Conservation (phyloP, 2,329 filamentous ascomycete species). For the Nemania diffusa region DNA sequence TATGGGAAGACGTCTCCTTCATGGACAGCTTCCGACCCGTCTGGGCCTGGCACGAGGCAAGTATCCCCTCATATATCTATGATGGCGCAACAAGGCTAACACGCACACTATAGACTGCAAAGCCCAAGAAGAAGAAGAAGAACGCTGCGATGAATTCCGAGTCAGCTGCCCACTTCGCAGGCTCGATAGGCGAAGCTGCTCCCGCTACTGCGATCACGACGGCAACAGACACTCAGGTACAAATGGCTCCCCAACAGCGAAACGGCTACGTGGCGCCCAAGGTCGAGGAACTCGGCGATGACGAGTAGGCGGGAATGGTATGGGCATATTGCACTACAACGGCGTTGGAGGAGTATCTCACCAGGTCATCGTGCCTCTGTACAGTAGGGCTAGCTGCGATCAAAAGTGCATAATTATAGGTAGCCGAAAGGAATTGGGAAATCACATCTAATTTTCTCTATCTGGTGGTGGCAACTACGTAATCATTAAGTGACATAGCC, state of each 20-base stretch:
- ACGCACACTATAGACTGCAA: conserved; percentile 42
- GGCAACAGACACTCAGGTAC: conserved; percentile 65
- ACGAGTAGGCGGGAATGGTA: conserved; percentile 53
- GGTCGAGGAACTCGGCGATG: conserved; percentile 63
- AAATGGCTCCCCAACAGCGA: conserved; percentile 53
- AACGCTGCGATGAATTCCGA: conserved; percentile 52
- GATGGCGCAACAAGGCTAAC: conserved; percentile 22
- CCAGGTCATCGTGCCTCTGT: conserved; percentile 15
- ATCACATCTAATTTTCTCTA: conserved; percentile 29
- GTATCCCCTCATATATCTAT: conserved; percentile 42
- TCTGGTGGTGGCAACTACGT: not conserved
- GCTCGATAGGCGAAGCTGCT: conserved; percentile 62
- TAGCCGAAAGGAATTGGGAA: conserved; percentile 19
- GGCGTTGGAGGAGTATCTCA: conserved; percentile 43
- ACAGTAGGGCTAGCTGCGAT: conserved; percentile 19
- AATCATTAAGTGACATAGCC: not conserved
- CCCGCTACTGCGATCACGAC: conserved; percentile 67
- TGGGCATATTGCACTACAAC: conserved; percentile 36
- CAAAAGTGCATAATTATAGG: conserved; percentile 9
- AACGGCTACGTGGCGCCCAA: conserved; percentile 60
- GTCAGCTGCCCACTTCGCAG: conserved; percentile 58
- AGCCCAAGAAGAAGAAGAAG: conserved; percentile 68
- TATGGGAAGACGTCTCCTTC: conserved; percentile 99
- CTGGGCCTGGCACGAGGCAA: conserved; percentile 98
- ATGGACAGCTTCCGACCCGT: conserved; percentile 95